Evolutionary conservation across 306 rosid species (phyloP), one percentile per base, ranked within the genome.

Genomic region (Parietaria judaica): DNA sequence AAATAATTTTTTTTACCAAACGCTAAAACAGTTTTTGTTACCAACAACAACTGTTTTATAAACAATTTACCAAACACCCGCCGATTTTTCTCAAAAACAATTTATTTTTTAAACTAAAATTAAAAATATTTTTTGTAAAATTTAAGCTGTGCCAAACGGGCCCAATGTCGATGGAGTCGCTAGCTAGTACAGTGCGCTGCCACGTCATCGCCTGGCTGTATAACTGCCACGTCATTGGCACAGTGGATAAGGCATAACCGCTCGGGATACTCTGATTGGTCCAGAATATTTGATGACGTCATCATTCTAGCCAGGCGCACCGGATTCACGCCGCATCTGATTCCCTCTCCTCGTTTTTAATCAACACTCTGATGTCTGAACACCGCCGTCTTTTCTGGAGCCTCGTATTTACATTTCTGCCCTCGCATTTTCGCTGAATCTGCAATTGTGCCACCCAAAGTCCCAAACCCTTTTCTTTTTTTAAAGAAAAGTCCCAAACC

Each of bases 301-400:
- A 70, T 51, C 64, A 31, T 10, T 51, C 3, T 14, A 39, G 53
- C 53, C 52, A 59, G 1, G 70, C 65, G 82, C 69, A 68, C 74
- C 76, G 8, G 76, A 76, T 73, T 70, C 73, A 56, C 35, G 67
- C 70, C 65, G 77, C 61, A 67, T 69, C 77, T 61, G 68, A 63
- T 76, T 65, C 51, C 56, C 14, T 65, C 51, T 60, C n/a, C 54
- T 11, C 60, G 70, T 80, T 77, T 68, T 66, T 31, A 15, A 50
- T 56, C 60, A 14, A 38, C 43, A 37, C 66, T 55, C 69, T 56
- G n/a, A 14, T 0, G 11, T 15, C 53, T 16, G 23, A 37, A 45
- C 31, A 37, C 69, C 82, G 82, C 90, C 84, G 79, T 54, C 81
- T 74, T 76, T 78, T 54, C 3, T 5, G 13, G 11, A 2, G 9